Evolutionary conservation across 2,329 filamentous ascomycete genomes (phyloP).

Genomic region (Zymoseptoria brevis): DNA sequence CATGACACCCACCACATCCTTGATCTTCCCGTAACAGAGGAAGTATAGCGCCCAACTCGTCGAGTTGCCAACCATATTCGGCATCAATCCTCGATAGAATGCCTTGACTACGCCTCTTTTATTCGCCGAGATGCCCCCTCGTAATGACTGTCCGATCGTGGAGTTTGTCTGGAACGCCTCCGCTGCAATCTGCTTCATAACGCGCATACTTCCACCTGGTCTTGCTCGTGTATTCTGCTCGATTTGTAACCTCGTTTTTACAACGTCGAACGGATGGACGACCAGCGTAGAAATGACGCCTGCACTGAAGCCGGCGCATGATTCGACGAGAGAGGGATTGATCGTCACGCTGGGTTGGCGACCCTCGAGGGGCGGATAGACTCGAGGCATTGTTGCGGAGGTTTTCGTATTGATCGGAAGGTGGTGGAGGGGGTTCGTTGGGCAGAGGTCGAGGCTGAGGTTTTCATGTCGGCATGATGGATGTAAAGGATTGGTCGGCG

Average conservation of each 20-base stretch:
- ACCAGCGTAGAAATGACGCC: conserved; percentile 78
- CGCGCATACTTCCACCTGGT: conserved; percentile 20
- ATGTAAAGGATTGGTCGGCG: neutral
- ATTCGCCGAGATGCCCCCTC: conserved; percentile 1
- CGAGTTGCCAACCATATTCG: conserved; percentile 86
- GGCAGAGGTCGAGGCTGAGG: neutral
- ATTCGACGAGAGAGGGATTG: conserved; percentile 75
- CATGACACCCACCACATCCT: conserved; percentile 42
- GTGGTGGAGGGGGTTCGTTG: neutral
- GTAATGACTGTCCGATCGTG: conserved; percentile 3
- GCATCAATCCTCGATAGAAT: conserved; percentile 81
- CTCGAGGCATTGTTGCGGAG: conserved; percentile 38
- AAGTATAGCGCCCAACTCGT: conserved; percentile 91
- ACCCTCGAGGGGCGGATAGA: conserved; percentile 41
- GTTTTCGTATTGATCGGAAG: neutral
- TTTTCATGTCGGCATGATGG: neutral
- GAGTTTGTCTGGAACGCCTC: conserved; percentile 15
- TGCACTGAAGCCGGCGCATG: conserved; percentile 80
- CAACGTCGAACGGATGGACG: conserved; percentile 86
- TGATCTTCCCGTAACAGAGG: conserved; percentile 58
- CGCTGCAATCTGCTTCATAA: conserved; percentile 22
- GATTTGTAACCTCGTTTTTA: conserved; percentile 86
- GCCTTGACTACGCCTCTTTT: conserved; percentile 36
- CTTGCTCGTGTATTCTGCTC: conserved; percentile 17
- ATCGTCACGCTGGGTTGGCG: conserved; percentile 45